These are phyloP conservation scores for Xylariales sp. DNA, from an alignment of 2,329 filamentous ascomycete genomes.

Conservation along the genomic window DNA sequence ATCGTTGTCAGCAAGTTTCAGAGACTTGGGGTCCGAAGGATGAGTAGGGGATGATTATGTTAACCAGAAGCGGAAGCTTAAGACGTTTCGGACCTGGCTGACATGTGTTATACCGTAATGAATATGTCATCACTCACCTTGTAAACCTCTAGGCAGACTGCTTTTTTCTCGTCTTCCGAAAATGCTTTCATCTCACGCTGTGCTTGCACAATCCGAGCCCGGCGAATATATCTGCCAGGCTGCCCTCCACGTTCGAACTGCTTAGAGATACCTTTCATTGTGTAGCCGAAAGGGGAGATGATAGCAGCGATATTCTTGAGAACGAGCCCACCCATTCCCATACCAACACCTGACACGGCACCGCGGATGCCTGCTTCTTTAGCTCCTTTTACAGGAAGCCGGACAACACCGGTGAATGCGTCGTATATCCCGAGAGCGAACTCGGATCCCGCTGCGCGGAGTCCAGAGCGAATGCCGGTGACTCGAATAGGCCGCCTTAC, in stretches of 20 bases:
- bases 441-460: constrained; percentile 56
- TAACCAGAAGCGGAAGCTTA: no score
- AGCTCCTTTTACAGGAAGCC: constrained; percentile 54
- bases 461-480: constrained; percentile 60
- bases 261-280: constrained; percentile 60
- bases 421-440: constrained; percentile 62
- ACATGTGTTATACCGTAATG: no score
- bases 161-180: constrained; percentile 23
- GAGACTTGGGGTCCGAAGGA: no score
- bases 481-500: constrained; percentile 60
- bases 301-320: constrained; percentile 62
- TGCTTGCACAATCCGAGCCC: constrained; percentile 56
- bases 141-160: constrained; percentile 25
- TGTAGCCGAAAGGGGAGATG: constrained; percentile 56
- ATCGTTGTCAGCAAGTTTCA: neutral
- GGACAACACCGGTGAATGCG: constrained; percentile 58
- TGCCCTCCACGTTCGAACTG: constrained; percentile 50
- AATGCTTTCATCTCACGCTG: constrained; percentile 38
- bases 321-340: constrained; percentile 59
- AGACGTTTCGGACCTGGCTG: no score
- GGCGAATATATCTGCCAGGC: constrained; percentile 49
- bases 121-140: no score
- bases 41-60: no score
- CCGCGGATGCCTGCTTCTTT: constrained; percentile 52
- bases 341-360: constrained; percentile 47